Conservation (phyloP, 345 rosid species). For the Salix viminalis region DNA sequence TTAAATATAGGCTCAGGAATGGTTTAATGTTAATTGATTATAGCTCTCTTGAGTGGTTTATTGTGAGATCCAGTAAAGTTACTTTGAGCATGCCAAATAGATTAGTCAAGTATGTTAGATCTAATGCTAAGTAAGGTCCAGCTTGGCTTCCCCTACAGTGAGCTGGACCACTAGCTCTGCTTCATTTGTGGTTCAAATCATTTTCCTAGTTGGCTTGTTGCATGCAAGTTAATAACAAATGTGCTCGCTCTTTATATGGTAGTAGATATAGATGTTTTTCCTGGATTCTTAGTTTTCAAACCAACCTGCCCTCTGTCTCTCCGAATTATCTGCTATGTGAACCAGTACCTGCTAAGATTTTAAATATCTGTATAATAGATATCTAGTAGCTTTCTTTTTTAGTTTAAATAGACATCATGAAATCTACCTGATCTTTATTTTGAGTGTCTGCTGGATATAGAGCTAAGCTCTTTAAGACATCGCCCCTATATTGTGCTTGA, state of each 20-base stretch:
- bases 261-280: neutral
- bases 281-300: neutral
- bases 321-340: neutral
- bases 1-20: neutral
- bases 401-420: neutral
- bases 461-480: neutral
- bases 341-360: neutral
- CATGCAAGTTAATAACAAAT: neutral
- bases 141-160: neutral
- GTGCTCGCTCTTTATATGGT: neutral
- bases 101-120: neutral
- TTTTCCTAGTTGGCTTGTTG: neutral
- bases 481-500: neutral
- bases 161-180: neutral
- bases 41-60: neutral
- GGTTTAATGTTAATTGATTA: neutral
- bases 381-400: neutral
- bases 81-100: neutral
- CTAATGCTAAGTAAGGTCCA: neutral
- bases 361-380: neutral
- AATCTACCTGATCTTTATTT: neutral
- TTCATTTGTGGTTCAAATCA: neutral
- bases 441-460: neutral
- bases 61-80: neutral
- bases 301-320: neutral